phyloP scores from a whole-genome alignment of 2,329 filamentous ascomycete species.

The Aspergillus uvarum region DNA sequence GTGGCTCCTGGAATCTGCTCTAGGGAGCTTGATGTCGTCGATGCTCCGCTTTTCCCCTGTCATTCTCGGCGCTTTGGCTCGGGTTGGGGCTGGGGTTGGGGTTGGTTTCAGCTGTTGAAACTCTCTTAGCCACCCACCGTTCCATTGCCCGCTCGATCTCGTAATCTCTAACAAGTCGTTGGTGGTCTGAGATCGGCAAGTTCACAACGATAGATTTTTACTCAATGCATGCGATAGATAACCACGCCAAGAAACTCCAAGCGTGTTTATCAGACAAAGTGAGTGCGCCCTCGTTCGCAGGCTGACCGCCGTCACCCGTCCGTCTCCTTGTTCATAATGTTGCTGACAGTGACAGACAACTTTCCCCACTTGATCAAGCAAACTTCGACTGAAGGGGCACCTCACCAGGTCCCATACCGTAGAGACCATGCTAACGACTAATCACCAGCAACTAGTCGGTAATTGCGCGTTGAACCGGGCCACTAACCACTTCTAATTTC shows the following conservation, averaged over 20 bases:
- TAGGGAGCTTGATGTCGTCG: conserved; percentile 1
- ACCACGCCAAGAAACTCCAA: not conserved
- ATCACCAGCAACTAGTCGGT: not conserved
- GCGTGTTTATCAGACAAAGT: not conserved
- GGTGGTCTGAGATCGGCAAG: not conserved
- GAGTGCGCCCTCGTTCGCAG: not conserved
- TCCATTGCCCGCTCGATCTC: not conserved
- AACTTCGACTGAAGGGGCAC: not conserved
- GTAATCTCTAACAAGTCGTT: not conserved
- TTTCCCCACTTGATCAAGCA: not conserved
- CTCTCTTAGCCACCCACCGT: not conserved
- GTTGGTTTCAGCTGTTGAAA: conserved; percentile 6
- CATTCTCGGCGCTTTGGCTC: conserved; percentile 1
- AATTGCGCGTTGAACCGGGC: not conserved
- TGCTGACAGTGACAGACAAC: not conserved
- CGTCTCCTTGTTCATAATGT: not conserved
- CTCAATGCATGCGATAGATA: not conserved
- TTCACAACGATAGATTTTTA: not conserved
- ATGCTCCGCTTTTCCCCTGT: conserved; percentile 11
- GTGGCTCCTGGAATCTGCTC: conserved; percentile 7
- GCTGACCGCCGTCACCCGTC: not conserved
- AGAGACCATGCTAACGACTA: not conserved
- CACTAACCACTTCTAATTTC: conserved; percentile 9
- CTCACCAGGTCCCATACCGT: not conserved
- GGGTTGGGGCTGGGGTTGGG: not conserved